Conservation (phyloP, 306 rosid genomes). For the Casuarina cunninghamiana region DNA sequence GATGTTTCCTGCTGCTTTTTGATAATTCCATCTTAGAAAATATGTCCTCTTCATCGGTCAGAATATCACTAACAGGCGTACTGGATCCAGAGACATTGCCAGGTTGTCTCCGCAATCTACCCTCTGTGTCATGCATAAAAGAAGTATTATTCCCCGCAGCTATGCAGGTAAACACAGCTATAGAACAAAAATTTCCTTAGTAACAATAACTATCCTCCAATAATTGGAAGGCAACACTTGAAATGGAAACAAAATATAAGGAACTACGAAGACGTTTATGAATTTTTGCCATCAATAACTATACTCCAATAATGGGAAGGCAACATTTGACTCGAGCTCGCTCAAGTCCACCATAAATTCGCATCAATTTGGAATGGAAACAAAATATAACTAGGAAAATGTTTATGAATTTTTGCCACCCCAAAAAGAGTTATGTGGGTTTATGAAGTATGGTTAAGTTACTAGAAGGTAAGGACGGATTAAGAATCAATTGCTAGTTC, state of each 20-base stretch:
- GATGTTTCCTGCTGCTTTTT: constrained; percentile 61
- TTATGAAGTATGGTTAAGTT: neutral
- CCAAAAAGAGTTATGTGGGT: neutral
- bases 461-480: constrained; percentile 12
- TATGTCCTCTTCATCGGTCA: constrained; percentile 58
- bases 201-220: neutral
- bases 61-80: constrained; percentile 43
- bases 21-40: constrained; percentile 70
- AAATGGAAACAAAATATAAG: neutral
- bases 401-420: neutral
- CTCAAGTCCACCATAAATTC: no score
- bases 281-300: neutral
- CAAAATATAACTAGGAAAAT: neutral
- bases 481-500: constrained; percentile 3
- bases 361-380: neutral
- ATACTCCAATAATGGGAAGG: neutral
- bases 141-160: constrained; percentile 16
- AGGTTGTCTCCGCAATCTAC: constrained; percentile 49
- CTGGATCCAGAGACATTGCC: constrained; percentile 59
- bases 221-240: neutral
- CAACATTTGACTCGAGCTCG: no score
- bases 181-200: neutral
- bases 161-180: constrained; percentile 15
- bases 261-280: neutral
- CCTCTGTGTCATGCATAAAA: constrained; percentile 53